Evolutionary conservation across 768 basidiomycete genomes (phyloP), one percentile per base, ranked within the genome.

Genomic region (Galerina sulciceps): DNA sequence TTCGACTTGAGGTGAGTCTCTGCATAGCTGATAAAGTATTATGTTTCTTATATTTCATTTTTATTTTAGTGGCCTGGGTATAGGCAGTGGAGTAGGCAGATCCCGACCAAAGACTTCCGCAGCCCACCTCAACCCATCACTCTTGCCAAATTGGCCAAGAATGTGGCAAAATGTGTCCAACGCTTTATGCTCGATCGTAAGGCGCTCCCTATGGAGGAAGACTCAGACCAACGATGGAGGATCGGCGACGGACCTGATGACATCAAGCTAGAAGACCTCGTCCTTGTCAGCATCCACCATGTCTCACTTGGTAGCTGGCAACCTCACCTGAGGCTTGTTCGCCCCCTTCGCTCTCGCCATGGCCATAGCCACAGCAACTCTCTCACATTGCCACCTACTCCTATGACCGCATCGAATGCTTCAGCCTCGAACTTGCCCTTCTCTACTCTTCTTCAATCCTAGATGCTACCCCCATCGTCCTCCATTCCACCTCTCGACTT

Each of bases 251-350:
- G 73, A n/a, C 67, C 71, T n/a, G 67, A 74, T 40, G 74, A 81
- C 59, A 86, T 92, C 71, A 81, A 71, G 37, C 74, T 89, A 4
- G 88, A 88, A 26, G 84, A 92, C 67, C 77, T 93, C 49, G 75
- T 88, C 49, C 82, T 93, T 44, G 87, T 93, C 63, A 88, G 89
- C 64, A 84, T 92, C 53, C 90, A 92, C 72, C 91, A 93, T 62
- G 89, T 92, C 51, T 91, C 90, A 11, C 85, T 90, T 73, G 90
- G 91, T 10, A 87, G 86, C 56, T 93, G 90, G 90, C 90, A 93
- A 59, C 89, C 90, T 18, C 89, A 92, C 56, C 73, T 92, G 44
- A 81, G 89, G 68, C 77, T 91, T 36, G 71, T 75, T 38, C 79
- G 76, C 20, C 80, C 80, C 20, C 61, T 60, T 54, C 57, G 55